These are phyloP conservation scores for Cladosporium sp. DNA, from an alignment of 2,329 filamentous ascomycete species.

Conservation along the genomic window DNA sequence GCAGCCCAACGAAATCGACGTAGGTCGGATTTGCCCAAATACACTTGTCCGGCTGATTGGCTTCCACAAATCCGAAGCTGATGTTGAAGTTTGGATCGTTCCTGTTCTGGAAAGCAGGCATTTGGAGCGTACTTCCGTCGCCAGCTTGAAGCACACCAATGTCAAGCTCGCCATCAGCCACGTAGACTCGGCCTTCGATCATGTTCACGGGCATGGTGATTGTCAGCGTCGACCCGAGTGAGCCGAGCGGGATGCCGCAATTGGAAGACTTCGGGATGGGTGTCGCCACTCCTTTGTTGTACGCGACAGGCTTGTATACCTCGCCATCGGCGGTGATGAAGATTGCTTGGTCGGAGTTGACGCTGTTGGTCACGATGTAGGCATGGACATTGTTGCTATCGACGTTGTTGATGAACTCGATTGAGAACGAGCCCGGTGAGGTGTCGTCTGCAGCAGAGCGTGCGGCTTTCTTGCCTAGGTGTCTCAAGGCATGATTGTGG, in stretches of 20 bases:
- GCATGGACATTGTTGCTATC: constrained; percentile 32
- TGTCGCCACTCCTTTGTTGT: constrained; percentile 21
- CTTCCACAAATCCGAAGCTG: constrained; percentile 38
- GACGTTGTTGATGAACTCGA: constrained; percentile 39
- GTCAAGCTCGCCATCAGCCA: constrained; percentile 38
- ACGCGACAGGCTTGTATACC: constrained; percentile 37
- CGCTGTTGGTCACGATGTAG: constrained; percentile 39
- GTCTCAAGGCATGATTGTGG: background rate
- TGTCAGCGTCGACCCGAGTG: constrained; percentile 30
- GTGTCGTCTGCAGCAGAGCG: too few relatives aligned
- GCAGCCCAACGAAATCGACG: constrained; percentile 31
- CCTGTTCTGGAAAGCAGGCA: constrained; percentile 40
- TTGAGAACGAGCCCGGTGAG: background rate
- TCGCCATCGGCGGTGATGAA: constrained; percentile 36
- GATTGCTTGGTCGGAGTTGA: constrained; percentile 33
- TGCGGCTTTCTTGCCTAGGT: background rate
- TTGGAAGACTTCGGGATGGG: constrained; percentile 29
- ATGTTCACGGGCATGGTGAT: constrained; percentile 39
- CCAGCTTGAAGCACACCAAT: constrained; percentile 36
- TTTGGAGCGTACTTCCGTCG: constrained; percentile 36
- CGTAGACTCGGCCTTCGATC: constrained; percentile 41
- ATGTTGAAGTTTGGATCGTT: constrained; percentile 36
- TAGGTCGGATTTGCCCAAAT: constrained; percentile 34
- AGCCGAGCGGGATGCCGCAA: constrained; percentile 37
- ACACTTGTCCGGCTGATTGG: constrained; percentile 17